These are phyloP conservation scores for Lanmaoa rubissima DNA, from an alignment of 768 basidiomycete species.

Conservation along the genomic window DNA sequence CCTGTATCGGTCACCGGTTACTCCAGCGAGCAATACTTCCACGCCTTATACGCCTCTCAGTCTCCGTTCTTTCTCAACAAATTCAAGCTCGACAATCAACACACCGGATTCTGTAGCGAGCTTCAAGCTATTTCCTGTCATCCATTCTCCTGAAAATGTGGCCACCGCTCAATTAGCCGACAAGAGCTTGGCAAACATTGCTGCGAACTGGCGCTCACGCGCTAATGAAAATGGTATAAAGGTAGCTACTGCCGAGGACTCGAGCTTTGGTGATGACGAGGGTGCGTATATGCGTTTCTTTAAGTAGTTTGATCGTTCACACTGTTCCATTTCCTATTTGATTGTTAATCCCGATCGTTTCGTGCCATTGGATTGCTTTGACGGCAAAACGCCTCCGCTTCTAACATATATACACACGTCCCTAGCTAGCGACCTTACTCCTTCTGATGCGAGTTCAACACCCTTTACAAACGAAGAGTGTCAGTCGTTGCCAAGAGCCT, in stretches of 20 bases:
- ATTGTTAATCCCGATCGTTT: conserved; percentile 9
- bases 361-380: background rate
- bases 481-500: conserved; percentile 27
- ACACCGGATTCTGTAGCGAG: conserved; percentile 49
- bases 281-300: conserved; percentile 35
- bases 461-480: conserved; percentile 51
- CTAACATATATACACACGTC: conserved; percentile 37
- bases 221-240: conserved; percentile 72
- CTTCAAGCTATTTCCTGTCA: conserved; percentile 42
- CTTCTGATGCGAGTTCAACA: conserved; percentile 49
- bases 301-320: conserved; percentile 17
- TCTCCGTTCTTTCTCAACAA: conserved; percentile 57
- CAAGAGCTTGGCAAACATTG: conserved; percentile 55
- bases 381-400: conserved; percentile 2
- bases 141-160: conserved; percentile 45
- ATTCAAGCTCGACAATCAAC: conserved; percentile 50
- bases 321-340: background rate
- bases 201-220: conserved; percentile 69
- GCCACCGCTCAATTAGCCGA: conserved; percentile 32
- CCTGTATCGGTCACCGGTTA: conserved; percentile 55
- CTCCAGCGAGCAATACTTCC: conserved; percentile 50
- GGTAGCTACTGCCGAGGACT: conserved; percentile 44
- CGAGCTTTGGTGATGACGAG: conserved; percentile 48
- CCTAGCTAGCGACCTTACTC: conserved; percentile 51
- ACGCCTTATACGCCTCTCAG: conserved; percentile 71